Base-by-base conservation (phyloP, 2,329 filamentous ascomycete genomes). In the Claviceps sp. region DNA sequence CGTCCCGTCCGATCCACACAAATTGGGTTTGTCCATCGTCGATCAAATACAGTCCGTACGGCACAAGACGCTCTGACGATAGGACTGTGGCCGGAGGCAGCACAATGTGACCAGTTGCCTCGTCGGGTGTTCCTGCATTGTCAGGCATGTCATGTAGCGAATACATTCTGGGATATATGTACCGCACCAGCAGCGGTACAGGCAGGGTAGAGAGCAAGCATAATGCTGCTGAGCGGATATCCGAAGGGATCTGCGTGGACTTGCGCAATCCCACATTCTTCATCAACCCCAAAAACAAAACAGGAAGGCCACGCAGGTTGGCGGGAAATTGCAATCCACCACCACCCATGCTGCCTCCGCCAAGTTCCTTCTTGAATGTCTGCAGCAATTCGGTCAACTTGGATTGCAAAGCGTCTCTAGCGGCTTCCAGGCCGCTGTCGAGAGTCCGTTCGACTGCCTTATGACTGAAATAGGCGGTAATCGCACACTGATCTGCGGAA, bases 21-120 rank as follows among this genome's bases (percentile, higher is more conserved):
- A 98, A 98, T 66, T 98, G 93, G 5, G 89, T 96, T 69, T 96
- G 91, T 2, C 90, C 90, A 63, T 98, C 93, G 61, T 98, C 93
- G 61, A 98, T 93, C 53, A 98, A 78, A 68, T 98, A 98, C 18
- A 98, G 73, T 30, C 93, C 93, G 63, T 94, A 95, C 0, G 89
- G 80, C 3, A 89, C 87, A 48, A 98, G 79, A 47, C 86, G 81
- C 67, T 91, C 89, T 1, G 90, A 95, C 3, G 89, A 89, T 53
- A 97, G 77, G 67, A 96, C 96, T 62, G 88, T 63, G 0, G 87
- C 76, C 4, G 87, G 88, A 24, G 93, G 93, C 51, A 98, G 81
- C 48, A 88, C 77, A 57, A 95, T 96, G 62, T 94, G 87, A 61
- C 89, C 90, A 2, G 88, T 95, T 63, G 87, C 80, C 36, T 84